Evolutionary conservation across 176 grass and related monocot species (phyloP).

Genomic region (Paspalum notatum): DNA sequence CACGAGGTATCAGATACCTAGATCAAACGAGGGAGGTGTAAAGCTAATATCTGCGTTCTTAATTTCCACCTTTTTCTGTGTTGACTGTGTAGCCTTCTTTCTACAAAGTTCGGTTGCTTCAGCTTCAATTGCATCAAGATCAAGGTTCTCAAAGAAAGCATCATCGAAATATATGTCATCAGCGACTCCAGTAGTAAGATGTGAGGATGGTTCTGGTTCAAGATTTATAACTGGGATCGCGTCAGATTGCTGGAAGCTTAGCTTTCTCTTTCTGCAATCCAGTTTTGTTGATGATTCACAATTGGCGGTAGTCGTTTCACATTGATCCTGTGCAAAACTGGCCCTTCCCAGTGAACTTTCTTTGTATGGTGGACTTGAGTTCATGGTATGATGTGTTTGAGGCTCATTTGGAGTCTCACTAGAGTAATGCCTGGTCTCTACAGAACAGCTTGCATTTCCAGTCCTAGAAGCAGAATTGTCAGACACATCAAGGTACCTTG

Average conservation of each 20-base stretch:
- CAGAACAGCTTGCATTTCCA: constrained; percentile 59
- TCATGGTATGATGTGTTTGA: constrained; percentile 33
- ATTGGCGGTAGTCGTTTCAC: constrained; percentile 34
- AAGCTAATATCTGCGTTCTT: constrained; percentile 46
- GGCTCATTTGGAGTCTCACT: constrained; percentile 50
- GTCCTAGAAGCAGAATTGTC: constrained; percentile 58
- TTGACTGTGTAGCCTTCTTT: constrained; percentile 40
- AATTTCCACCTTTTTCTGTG: constrained; percentile 33
- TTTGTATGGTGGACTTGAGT: constrained; percentile 53
- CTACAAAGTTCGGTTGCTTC: constrained; percentile 61
- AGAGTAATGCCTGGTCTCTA: constrained; percentile 38
- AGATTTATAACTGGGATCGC: constrained; percentile 47
- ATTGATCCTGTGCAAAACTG: constrained; percentile 34
- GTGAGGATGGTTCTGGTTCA: constrained; percentile 17
- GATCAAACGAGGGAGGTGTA: constrained; percentile 58
- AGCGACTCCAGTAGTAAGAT: neutral
- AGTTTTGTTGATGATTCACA: constrained; percentile 64
- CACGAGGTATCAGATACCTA: constrained; percentile 40
- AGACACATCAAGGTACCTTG: constrained; percentile 52
- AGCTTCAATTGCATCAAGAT: constrained; percentile 90
- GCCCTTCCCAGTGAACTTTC: constrained; percentile 20
- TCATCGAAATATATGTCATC: constrained; percentile 56
- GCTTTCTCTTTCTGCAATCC: constrained; percentile 85
- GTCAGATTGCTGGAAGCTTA: constrained; percentile 68
- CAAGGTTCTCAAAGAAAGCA: constrained; percentile 72